Evolutionary conservation across 192 early-diverging fungal genomes (phyloP).

Genomic region (Mortierella antarctica): DNA sequence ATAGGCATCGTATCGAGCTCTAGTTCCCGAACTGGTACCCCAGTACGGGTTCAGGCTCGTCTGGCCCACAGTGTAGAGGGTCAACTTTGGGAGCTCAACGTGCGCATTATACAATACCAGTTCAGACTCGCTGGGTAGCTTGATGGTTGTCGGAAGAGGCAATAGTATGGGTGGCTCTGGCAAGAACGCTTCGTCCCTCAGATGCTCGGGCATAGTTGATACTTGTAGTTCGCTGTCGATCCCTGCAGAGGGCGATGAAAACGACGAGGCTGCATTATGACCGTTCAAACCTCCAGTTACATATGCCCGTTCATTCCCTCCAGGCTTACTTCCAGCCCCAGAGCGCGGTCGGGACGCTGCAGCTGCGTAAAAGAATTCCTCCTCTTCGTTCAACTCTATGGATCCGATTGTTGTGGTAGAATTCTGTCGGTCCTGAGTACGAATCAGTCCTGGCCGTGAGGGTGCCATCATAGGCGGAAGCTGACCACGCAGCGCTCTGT

Average conservation of each 20-base stretch:
- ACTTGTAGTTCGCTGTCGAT: background rate
- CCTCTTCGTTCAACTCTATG: slow-evolving; percentile 34
- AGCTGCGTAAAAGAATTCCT: slow-evolving; percentile 38
- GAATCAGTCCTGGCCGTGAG: background rate
- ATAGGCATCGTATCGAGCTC: slow-evolving; percentile 41
- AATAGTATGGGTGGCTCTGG: slow-evolving; percentile 43
- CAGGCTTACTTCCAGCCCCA: background rate
- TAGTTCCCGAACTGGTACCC: slow-evolving; percentile 32
- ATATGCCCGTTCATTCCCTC: background rate
- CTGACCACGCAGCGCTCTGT: background rate
- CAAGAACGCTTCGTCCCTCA: slow-evolving; percentile 2
- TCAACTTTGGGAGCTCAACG: slow-evolving; percentile 47
- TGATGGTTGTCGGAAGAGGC: slow-evolving; percentile 28
- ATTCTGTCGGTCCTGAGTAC: background rate
- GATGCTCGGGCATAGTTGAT: too few relatives aligned
- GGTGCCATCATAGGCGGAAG: background rate
- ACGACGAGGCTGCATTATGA: background rate
- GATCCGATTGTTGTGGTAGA: slow-evolving; percentile 33
- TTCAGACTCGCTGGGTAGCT: slow-evolving; percentile 34
- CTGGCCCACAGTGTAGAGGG: slow-evolving; percentile 42
- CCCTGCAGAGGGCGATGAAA: background rate
- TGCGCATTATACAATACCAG: slow-evolving; percentile 40
- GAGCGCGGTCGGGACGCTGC: background rate
- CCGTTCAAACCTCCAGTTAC: background rate
- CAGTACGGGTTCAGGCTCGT: slow-evolving; percentile 43